Evolutionary conservation across 495 filamentous ascomycete genomes (phyloP).

Genomic region (Patellaria atrata): DNA sequence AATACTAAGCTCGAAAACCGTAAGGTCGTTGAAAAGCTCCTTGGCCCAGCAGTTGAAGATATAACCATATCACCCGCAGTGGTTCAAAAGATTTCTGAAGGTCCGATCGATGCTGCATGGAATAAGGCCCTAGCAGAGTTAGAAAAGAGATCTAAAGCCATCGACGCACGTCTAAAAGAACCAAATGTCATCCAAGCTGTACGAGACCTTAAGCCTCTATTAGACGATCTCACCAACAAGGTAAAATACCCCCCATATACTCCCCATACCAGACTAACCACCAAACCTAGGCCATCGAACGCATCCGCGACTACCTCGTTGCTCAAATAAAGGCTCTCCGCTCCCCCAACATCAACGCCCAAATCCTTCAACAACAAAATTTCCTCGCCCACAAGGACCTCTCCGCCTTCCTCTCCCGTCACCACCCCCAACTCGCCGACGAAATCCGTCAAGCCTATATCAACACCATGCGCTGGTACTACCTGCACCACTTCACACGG

Average conservation of each 20-base stretch:
- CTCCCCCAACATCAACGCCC: conserved; percentile 89
- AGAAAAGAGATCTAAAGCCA: conserved; percentile 56
- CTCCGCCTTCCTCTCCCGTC: conserved; percentile 65
- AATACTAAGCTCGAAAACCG: conserved; percentile 83
- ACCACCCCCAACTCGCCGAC: conserved; percentile 63
- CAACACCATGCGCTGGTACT: conserved; percentile 99
- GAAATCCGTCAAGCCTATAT: conserved; percentile 90
- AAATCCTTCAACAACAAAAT: conserved; percentile 83
- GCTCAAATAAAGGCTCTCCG: conserved; percentile 83
- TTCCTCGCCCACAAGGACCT: conserved; percentile 79
- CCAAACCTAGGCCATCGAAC: conserved; percentile 58
- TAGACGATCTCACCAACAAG: conserved; percentile 72
- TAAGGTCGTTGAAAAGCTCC: conserved; percentile 69
- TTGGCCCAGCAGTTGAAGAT: conserved; percentile 86
- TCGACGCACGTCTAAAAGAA: conserved; percentile 50
- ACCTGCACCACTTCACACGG: conserved; percentile 76
- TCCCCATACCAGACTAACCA: conserved; percentile 9
- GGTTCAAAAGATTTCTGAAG: conserved; percentile 71
- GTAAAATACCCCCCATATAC: conserved; percentile 28
- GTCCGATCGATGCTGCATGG: conserved; percentile 82
- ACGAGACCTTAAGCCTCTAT: conserved; percentile 69
- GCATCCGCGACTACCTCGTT: conserved; percentile 87
- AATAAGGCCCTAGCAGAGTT: conserved; percentile 71
- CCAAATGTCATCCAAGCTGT: conserved; percentile 53
- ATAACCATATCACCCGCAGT: conserved; percentile 71